Evolutionary conservation across 768 basidiomycete genomes (phyloP).

Genomic region (Leccinum broughii): DNA sequence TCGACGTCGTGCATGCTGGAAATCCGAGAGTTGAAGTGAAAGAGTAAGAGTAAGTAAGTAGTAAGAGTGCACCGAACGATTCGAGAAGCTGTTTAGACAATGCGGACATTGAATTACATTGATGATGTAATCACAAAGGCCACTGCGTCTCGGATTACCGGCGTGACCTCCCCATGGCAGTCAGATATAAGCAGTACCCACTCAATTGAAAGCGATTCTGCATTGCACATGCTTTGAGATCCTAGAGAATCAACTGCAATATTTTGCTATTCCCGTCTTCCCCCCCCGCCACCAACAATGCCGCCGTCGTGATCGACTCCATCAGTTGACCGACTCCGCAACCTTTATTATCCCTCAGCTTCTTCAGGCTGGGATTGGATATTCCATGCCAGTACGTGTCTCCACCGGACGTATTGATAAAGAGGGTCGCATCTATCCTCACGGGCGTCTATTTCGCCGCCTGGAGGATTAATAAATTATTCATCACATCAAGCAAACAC

Average conservation of each 20-base stretch:
- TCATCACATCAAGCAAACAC: neutral
- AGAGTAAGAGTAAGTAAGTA: neutral
- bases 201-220: neutral
- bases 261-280: no score
- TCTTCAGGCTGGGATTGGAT: neutral
- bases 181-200: no score
- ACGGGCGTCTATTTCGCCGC: neutral
- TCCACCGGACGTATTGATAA: fast-evolving
- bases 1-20: slow-evolving; percentile 4
- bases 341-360: neutral
- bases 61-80: neutral
- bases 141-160: no score
- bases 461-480: neutral
- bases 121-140: neutral
- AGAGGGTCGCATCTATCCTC: neutral
- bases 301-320: neutral
- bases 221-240: neutral
- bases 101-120: slow-evolving; percentile 15
- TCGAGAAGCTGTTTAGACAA: neutral
- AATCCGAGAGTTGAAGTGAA: neutral
- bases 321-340: neutral
- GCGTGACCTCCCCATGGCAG: no score
- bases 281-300: neutral
- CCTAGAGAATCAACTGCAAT: neutral
- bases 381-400: fast-evolving